Evolutionary conservation across 2,329 filamentous ascomycete species (phyloP), one percentile per base, ranked within the genome.

Genomic region (Didymella arachidicola): DNA sequence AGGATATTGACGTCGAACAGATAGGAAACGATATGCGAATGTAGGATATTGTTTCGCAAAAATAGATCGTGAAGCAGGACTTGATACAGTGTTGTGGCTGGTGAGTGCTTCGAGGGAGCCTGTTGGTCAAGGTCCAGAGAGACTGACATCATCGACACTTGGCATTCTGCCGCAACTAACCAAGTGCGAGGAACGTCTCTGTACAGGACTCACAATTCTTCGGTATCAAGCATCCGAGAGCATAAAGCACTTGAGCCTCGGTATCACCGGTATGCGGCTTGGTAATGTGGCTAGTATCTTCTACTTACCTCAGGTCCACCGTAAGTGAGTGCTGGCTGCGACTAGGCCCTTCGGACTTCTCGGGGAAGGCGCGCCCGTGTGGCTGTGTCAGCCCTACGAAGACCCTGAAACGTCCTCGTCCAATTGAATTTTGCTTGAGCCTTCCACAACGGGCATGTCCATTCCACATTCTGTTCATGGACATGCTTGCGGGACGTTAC

Each of bases 71-170:
- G 57, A 67, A 71, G 66, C 68, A 62, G 54, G 47, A 50, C 3
- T 42, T 57, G 54, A 53, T 42, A 46, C 52, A 61, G 42, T 63
- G 51, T 47, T 42, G 42, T 55, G 41, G 25, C 16, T 27, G 41
- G 41, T 43, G 25, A 22, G 18, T 27, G 46, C 45, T 46, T 57
- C 8, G 51, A 56, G 56, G 51, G 44, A 59, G 55, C 41, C 46
- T 38, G 59, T 45, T 41, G 42, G 50, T 51, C 51, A 34, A 45
- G 26, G 52, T 11, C 48, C 18, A 38, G 41, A 42, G 45, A 45
- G 70, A 66, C 71, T 72, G 70, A 72, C 71, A 73, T 71, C 34
- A 58, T 48, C 38, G 30, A 18, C 10, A 10, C 25, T 53, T 55
- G 67, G 59, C 59, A 39, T 30, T 56, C 38, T 44, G 43, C 38